A percentile compares a stretch with the other conserved stretches of the same genome.
Conservation (phyloP, 345 rosid genomes). For the Lumnitzera littorea region DNA sequence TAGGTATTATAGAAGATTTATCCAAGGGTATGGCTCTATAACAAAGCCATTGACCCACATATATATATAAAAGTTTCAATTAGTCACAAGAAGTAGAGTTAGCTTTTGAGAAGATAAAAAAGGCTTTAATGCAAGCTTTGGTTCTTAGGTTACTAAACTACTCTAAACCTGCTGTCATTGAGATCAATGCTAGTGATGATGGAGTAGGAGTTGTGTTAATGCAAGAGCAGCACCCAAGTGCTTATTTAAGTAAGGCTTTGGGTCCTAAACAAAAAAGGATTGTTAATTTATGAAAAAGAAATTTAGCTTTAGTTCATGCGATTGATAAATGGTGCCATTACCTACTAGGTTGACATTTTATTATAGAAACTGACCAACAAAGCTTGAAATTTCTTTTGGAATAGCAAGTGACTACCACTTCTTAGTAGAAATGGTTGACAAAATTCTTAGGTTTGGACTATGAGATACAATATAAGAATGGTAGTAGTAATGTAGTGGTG, state of each 20-base stretch:
- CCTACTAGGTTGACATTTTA: background rate
- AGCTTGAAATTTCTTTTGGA: no score
- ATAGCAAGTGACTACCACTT: background rate
- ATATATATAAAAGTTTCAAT: no score
- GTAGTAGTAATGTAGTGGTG: no score
- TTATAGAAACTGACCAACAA: background rate
- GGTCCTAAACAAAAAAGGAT: background rate
- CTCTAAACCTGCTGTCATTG: background rate
- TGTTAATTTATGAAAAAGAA: background rate
- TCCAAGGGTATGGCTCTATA: no score
- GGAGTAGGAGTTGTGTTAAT: background rate
- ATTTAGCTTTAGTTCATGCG: background rate
- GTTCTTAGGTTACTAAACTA: background rate
- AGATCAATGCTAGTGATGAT: background rate
- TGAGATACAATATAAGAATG: no score
- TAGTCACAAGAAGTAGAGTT: no score
- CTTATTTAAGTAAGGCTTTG: background rate
- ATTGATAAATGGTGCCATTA: background rate
- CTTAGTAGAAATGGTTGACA: no score
- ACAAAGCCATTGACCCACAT: no score
- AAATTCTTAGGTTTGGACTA: no score
- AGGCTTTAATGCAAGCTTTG: background rate
- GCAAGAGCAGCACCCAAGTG: background rate
- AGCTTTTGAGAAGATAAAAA: background rate
- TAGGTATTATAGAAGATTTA: no score